Percentiles rank a stretch among this genome's conserved stretches.
phyloP scores from a whole-genome alignment of 257 asterid genomes.

The Dorcoceras hygrometricum region DNA sequence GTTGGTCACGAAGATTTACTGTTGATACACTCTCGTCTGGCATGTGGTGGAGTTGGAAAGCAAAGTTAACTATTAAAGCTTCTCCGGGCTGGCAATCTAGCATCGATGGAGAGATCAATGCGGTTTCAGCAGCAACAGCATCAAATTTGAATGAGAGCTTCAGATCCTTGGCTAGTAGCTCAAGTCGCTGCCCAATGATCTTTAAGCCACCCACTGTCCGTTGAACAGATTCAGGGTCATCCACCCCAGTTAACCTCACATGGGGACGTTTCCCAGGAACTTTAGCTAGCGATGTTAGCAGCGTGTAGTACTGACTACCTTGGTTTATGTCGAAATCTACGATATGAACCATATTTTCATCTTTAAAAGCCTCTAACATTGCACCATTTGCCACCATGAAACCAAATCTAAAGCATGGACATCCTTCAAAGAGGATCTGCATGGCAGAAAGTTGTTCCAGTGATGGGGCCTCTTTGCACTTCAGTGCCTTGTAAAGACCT shows the following conservation, averaged over 20 bases:
- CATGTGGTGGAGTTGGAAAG: slow-evolving; percentile 98
- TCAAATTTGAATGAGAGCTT: slow-evolving; percentile 62
- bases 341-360: slow-evolving; percentile 68
- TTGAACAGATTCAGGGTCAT: slow-evolving; percentile 91
- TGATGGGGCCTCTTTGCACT: slow-evolving; percentile 81
- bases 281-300: slow-evolving; percentile 61
- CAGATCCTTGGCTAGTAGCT: slow-evolving; percentile 58
- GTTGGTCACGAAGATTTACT: slow-evolving; percentile 71
- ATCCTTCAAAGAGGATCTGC: slow-evolving; percentile 96
- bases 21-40: slow-evolving; percentile 95
- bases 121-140: slow-evolving; percentile 60
- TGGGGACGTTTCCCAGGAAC: slow-evolving; percentile 55
- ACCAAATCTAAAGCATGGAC: slow-evolving; percentile 88
- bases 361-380: slow-evolving; percentile 61
- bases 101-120: slow-evolving; percentile 53
- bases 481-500: slow-evolving; percentile 80
- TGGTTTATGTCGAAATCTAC: slow-evolving; percentile 89
- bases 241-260: slow-evolving; percentile 74
- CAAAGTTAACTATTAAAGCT: slow-evolving; percentile 76
- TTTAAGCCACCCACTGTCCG: slow-evolving; percentile 69
- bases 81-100: slow-evolving; percentile 58
- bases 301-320: slow-evolving; percentile 90
- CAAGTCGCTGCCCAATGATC: slow-evolving; percentile 68
- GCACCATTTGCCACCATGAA: slow-evolving; percentile 92
- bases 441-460: slow-evolving; percentile 76